phyloP scores from a whole-genome alignment of 768 basidiomycete species.

The Pleurotus platypus region DNA sequence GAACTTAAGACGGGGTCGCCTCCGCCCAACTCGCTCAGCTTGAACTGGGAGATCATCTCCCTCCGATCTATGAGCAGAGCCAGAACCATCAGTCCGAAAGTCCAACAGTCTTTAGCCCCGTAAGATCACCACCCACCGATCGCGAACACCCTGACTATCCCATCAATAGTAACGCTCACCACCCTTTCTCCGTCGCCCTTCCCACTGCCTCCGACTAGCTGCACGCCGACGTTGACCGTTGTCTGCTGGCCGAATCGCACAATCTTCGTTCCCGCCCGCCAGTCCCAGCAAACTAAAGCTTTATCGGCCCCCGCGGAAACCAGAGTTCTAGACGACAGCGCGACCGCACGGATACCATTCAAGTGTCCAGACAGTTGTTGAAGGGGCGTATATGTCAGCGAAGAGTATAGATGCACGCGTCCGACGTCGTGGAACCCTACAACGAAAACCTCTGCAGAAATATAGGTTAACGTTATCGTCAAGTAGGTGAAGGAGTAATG shows the following conservation, averaged over 20 bases:
- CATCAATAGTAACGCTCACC: constrained; percentile 90
- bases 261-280: constrained; percentile 85
- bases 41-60: constrained; percentile 93
- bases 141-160: constrained; percentile 86
- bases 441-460: constrained; percentile 71
- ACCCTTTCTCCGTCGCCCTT: constrained; percentile 70
- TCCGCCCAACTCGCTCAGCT: constrained; percentile 71
- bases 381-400: constrained; percentile 76
- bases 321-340: constrained; percentile 78
- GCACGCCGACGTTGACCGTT: constrained; percentile 87
- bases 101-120: neutral
- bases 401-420: constrained; percentile 86
- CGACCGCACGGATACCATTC: constrained; percentile 88
- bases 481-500: neutral
- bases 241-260: constrained; percentile 92
- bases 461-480: neutral
- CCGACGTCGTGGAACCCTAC: constrained; percentile 93
- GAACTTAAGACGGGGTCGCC: constrained; percentile 62
- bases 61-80: constrained; percentile 36
- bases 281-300: constrained; percentile 86
- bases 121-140: constrained; percentile 57
- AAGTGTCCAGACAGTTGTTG: constrained; percentile 84
- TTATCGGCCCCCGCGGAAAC: constrained; percentile 80
- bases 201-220: constrained; percentile 42
- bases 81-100: neutral